Percentiles rank a stretch among this genome's conserved stretches.
Evolutionary conservation across 2,329 filamentous ascomycete genomes (phyloP).

Genomic region (Pseudopithomyces maydicus): DNA sequence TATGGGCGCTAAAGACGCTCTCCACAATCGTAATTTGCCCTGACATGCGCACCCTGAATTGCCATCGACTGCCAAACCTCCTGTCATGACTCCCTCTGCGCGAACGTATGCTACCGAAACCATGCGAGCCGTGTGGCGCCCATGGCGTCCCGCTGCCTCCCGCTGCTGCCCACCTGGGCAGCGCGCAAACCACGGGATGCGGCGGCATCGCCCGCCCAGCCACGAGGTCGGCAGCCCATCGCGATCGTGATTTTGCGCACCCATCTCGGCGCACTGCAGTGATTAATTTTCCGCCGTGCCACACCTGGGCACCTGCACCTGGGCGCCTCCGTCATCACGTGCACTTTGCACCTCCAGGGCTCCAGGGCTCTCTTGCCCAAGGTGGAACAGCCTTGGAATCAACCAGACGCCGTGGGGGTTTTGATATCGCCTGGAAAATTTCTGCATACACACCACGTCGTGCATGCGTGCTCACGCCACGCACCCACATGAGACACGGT

Average conservation of each 20-base stretch:
- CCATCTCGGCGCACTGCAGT: not conserved
- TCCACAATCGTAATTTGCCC: not conserved
- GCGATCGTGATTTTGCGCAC: not conserved
- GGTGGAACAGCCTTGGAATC: too few species aligned
- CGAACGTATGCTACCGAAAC: constrained; percentile 1
- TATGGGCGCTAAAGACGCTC: constrained; percentile 9
- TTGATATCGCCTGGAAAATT: not conserved
- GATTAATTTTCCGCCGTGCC: not conserved
- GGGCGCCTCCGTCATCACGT: too few species aligned
- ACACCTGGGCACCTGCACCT: not conserved
- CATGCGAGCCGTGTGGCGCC: not conserved
- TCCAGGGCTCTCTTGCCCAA: too few species aligned
- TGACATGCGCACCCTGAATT: constrained; percentile 1
- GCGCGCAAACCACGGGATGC: too few species aligned
- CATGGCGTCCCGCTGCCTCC: not conserved
- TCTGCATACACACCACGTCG: not conserved
- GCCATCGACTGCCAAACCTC: not conserved
- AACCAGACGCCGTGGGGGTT: too few species aligned
- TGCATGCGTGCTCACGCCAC: not conserved
- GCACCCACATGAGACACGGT: not conserved
- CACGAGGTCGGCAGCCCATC: not conserved
- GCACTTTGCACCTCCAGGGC: too few species aligned
- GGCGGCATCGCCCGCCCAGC: not conserved
- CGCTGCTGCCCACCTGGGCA: too few species aligned
- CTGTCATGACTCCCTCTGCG: not conserved